phyloP scores from a whole-genome alignment of 805 yeast genomes.

The Zygosaccharomyces gambellarensis region DNA sequence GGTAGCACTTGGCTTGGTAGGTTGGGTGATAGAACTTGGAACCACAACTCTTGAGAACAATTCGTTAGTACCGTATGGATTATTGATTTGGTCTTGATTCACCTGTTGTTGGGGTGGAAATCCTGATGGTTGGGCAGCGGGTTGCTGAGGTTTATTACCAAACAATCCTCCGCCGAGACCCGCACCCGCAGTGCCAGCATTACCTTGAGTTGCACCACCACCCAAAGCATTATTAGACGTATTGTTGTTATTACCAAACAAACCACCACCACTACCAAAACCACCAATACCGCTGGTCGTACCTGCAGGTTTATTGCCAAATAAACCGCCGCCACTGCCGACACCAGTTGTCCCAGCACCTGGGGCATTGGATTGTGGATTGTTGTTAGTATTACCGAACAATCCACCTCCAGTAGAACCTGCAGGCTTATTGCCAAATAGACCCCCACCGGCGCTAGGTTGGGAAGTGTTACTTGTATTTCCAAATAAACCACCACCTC shows the following conservation, averaged over 20 bases:
- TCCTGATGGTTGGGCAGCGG: slow-evolving; percentile 9
- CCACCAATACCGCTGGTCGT: slow-evolving; percentile 9
- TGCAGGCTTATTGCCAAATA: slow-evolving; percentile 39
- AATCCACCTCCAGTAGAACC: slow-evolving; percentile 27
- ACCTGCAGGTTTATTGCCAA: slow-evolving; percentile 38
- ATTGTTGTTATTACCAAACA: slow-evolving; percentile 31
- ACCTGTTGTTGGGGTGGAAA: slow-evolving; percentile 26
- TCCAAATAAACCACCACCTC: slow-evolving; percentile 37
- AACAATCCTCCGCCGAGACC: slow-evolving; percentile 40
- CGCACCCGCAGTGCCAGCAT: slow-evolving; percentile 11
- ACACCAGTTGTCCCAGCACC: slow-evolving; percentile 5
- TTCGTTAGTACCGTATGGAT: slow-evolving; percentile 77
- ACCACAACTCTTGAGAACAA: slow-evolving; percentile 45
- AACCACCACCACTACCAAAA: slow-evolving; percentile 36
- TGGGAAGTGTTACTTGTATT: slow-evolving; percentile 16
- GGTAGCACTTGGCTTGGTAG: slow-evolving; percentile 43
- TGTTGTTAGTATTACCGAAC: slow-evolving; percentile 31
- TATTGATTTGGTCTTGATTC: slow-evolving; percentile 36
- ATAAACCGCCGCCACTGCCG: slow-evolving; percentile 32
- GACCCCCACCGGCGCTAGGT: slow-evolving; percentile 30
- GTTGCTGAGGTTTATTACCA: slow-evolving; percentile 32
- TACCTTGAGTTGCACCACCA: slow-evolving; percentile 36
- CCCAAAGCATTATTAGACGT: slow-evolving; percentile 34
- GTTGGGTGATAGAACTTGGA: slow-evolving; percentile 37
- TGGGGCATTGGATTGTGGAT: slow-evolving; percentile 1